Evolutionary conservation across 2,329 filamentous ascomycete species (phyloP), one percentile per base, ranked within the genome.

Genomic region (Fonsecaea pugnacius): DNA sequence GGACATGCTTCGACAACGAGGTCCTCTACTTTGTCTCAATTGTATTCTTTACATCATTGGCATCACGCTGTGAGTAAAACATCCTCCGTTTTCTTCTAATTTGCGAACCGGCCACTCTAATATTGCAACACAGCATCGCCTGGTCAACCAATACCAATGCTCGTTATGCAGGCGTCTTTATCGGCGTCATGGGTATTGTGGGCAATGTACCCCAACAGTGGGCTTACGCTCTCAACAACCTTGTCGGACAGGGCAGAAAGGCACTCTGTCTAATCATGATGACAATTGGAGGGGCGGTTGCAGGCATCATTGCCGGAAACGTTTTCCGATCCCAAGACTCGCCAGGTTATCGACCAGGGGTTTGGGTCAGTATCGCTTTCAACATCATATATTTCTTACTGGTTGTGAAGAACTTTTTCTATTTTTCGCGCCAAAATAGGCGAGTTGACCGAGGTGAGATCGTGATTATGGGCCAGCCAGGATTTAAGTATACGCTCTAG

Each of bases 271-370:
- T 48, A 18, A 10, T 21, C 9, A 10, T 48, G 21, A 48, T 48
- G 43, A 21, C 24, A 18, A 48, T 48, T 10, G 43, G 43, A 4
- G 56, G 56, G 3, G 56, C 56, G 9, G 18, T 59, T 18, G 24
- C 24, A 12, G 56, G 56, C 43, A 59, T 59, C 30, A 59, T 59
- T 16, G 27, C 56, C 9, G 43, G 43, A 18, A 48, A 48, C 21
- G 43, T 48, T 18, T 48, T 48, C 21, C 18, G 24, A 21, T 48
- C 43, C 43, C 8, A 48, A 16, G 43, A 48, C 16, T 12, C 46
- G n/a, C 18, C 46, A 6, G 27, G 27, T 5, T 30, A 30, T 30
- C 27, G 27, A 30, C 27, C 27, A 30, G 27, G 27, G 27, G 27
- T 30, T 6, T 30, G 27, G 27, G 27, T 30, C 27, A 30, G 27